Base-by-base conservation (phyloP, 2,329 filamentous ascomycete genomes). In the Zymoseptoria brevis region DNA sequence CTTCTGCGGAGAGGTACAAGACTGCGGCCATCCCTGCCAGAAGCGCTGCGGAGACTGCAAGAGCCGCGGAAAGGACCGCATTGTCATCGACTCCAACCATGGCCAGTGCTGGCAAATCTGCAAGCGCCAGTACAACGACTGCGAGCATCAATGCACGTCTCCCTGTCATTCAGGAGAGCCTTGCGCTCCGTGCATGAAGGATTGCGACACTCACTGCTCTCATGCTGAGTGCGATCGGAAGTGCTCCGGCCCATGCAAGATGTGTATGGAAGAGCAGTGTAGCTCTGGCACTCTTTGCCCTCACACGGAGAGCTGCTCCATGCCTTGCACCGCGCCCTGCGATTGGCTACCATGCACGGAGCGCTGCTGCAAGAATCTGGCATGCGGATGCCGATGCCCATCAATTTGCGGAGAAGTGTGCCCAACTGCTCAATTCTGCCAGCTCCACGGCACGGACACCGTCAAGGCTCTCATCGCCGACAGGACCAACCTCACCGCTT, bases 281-380 rank as follows among this genome's bases (percentile, higher is more conserved):
- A 70, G 76, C 0, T 86, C 81, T 30, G 66, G 66, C 3, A n/a
- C 51, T 29, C 51, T 16, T 8, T 88, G 85, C 61, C 75, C 76
- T 7, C 86, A 88, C 64, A 41, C 73, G 67, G 50, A 48, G 9
- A 21, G 64, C 49, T 80, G 78, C 61, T 66, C 68, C 0, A 77
- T 84, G 76, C 82, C 82, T 19, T 89, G 87, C 61, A 84, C 84
- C 0, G 86, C 81, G 0, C 86, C 87, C 0, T 90, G 87, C 67
- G 76, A 87, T 63, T 80, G 83, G 73, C 67, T 88, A 0, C 87
- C 87, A 1, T 90, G 87, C 68, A 81, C 80, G 1, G 70, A 77
- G 64, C 76, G 86, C 8, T 90, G 87, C 66, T 66, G 74, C 2
- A 75, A 80, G 26, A 16, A 59, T 0, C 70, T 89, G 3, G 19